phyloP scores from a whole-genome alignment of 129 eudicot species.

The Artemisia tridentata region DNA sequence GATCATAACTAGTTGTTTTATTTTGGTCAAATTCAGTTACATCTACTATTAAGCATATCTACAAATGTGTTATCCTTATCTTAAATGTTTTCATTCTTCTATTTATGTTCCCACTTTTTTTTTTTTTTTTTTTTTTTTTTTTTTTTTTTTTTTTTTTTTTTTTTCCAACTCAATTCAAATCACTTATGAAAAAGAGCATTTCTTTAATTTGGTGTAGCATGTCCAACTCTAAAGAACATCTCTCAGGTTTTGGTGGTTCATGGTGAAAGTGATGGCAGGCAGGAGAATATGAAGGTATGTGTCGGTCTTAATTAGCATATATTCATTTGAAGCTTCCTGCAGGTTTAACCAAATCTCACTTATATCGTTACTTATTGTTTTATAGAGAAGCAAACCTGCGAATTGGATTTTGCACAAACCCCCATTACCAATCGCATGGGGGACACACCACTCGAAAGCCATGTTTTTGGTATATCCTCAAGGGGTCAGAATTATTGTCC shows the following conservation, averaged over 20 bases:
- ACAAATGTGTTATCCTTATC: background rate
- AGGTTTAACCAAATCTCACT: conserved; percentile 18
- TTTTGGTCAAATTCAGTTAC: background rate
- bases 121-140: background rate
- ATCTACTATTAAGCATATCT: background rate
- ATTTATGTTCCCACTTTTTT: too few relatives aligned
- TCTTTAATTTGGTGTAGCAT: conserved; percentile 46
- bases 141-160: background rate
- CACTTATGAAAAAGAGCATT: background rate
- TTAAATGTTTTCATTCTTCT: conserved; percentile 3
- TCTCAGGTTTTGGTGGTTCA: conserved; percentile 89
- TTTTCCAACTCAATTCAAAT: conserved; percentile 6
- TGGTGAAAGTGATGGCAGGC: conserved; percentile 91
- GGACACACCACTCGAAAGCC: conserved; percentile 98
- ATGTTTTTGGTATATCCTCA: conserved; percentile 91
- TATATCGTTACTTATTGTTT: conserved; percentile 32
- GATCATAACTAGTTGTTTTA: background rate
- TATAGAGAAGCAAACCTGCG: conserved; percentile 68
- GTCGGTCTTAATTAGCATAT: background rate
- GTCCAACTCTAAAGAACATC: conserved; percentile 64
- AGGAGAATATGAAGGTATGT: conserved; percentile 85
- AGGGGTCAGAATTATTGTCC: conserved; percentile 89
- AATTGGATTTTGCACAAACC: conserved; percentile 96
- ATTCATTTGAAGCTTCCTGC: conserved; percentile 26
- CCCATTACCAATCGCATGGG: conserved; percentile 89